phyloP scores from a whole-genome alignment of 371 early-diverging fungal genomes.

The Mortierella sp. region DNA sequence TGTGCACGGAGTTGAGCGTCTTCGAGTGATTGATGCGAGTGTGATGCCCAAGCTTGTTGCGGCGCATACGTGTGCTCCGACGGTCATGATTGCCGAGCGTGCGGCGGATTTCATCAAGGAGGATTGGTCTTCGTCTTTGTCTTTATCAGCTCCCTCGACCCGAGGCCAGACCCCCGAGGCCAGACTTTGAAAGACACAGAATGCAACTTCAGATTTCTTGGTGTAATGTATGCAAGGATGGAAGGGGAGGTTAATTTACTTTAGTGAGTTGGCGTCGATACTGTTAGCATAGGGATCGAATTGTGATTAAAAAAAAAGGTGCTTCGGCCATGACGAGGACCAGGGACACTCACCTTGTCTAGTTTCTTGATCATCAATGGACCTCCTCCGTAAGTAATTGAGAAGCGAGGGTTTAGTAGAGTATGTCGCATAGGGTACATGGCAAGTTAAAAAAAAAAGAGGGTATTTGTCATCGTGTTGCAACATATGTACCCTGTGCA shows the following conservation, averaged over 20 bases:
- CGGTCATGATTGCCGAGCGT: conserved; percentile 48
- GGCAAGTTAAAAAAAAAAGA: no score
- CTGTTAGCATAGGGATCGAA: no score
- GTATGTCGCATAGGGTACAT: no score
- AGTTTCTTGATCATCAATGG: no score
- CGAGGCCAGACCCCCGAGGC: not conserved
- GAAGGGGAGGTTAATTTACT: not conserved
- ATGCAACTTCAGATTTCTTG: not conserved
- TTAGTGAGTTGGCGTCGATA: not conserved
- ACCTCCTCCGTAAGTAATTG: not conserved
- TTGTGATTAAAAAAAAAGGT: no score
- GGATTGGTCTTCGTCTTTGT: conserved; percentile 23
- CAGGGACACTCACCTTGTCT: no score
- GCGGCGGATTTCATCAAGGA: conserved; percentile 52
- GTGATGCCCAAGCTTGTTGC: conserved; percentile 61
- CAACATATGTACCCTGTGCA: no score
- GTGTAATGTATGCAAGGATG: not conserved
- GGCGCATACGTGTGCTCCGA: conserved; percentile 43
- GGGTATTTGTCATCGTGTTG: not conserved
- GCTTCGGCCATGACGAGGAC: no score
- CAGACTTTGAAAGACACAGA: not conserved
- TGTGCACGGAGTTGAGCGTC: conserved; percentile 59
- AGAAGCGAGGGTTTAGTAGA: not conserved
- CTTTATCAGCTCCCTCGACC: no score
- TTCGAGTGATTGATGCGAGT: conserved; percentile 67